Base-by-base conservation (phyloP, 1,284 basidiomycete species). In the Cryptococcus sp. region DNA sequence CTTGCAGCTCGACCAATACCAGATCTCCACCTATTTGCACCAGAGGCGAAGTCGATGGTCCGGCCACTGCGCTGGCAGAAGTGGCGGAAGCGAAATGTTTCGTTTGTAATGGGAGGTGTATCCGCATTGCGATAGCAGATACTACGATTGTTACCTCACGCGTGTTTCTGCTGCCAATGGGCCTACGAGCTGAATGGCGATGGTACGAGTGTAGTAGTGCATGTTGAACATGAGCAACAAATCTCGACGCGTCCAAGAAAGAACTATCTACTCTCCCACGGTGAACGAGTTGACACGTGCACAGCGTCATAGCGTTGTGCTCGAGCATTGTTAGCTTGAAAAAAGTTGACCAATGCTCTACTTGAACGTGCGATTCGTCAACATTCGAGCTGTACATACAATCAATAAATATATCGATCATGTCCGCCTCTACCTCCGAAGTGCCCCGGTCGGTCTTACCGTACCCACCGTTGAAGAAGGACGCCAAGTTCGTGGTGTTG, bases 401-500 rank as follows among this genome's bases (percentile, higher is more conserved):
- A 8, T 8, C 31, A 35, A 35, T 2, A 5, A 2, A 35, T 10
- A 3, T 10, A 13, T 35, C 13, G 31, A 59, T 38, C 27, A 71
- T 71, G 69, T 67, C 69, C 52, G 25, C 57, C 22, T 35, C 31
- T 13, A 25, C 25, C 22, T 40, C 31, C 35, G 25, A 25, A 16
- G 50, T 54, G 23, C 61, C 61, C 45, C 25, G 44, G 65, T 71
- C 75, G 20, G 76, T 75, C 39, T 82, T 91, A 3, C 88, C 88
- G 3, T 90, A 90, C 76, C 90, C 90, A 25, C 86, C 88, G 7
- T 79, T 93, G 49, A 86, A 92, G 79, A 80, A 81, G 55, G 86
- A 89, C 79, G 90, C 91, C 77, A 86, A 86, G 72, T 94, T 91
- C 68, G 87, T 93, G 31, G 88, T 91, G 40, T 82, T 94, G 46